Evolutionary conservation across 805 yeast genomes (phyloP).

Genomic region (Yamadazyma nakazawae): DNA sequence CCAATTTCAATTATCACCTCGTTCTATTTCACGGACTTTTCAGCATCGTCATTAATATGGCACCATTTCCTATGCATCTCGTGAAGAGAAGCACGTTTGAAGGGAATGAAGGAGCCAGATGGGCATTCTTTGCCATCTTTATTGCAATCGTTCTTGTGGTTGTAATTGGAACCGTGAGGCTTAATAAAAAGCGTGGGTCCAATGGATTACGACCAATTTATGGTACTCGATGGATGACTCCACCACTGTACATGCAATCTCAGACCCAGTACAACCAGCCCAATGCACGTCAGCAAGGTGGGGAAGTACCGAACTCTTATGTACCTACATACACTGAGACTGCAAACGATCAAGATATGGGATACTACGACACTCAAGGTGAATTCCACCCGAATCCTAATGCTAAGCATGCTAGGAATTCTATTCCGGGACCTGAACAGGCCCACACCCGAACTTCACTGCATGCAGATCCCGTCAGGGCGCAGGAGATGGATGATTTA

Average conservation of each 20-base stretch:
- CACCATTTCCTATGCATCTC: neutral
- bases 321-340: slow-evolving; percentile 69
- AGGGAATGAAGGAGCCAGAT: slow-evolving; percentile 41
- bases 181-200: slow-evolving; percentile 51
- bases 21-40: too few relatives aligned
- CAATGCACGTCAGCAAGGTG: slow-evolving; percentile 28
- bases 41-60: neutral
- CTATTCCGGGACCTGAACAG: slow-evolving; percentile 4
- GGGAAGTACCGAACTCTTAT: slow-evolving; percentile 37
- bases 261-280: slow-evolving; percentile 54
- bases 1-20: too few relatives aligned
- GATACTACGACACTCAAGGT: slow-evolving; percentile 69
- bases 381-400: slow-evolving; percentile 35
- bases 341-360: slow-evolving; percentile 72
- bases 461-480: slow-evolving; percentile 9
- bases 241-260: slow-evolving; percentile 71
- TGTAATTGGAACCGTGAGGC: slow-evolving; percentile 48
- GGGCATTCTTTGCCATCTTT: slow-evolving; percentile 66
- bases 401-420: slow-evolving; percentile 9
- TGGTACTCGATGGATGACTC: slow-evolving; percentile 86
- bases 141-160: slow-evolving; percentile 46
- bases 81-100: slow-evolving; percentile 1
- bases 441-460: slow-evolving; percentile 11
- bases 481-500: neutral
- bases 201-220: slow-evolving; percentile 57